Conservation (phyloP, 495 filamentous ascomycete species). For the Lepraria neglecta region DNA sequence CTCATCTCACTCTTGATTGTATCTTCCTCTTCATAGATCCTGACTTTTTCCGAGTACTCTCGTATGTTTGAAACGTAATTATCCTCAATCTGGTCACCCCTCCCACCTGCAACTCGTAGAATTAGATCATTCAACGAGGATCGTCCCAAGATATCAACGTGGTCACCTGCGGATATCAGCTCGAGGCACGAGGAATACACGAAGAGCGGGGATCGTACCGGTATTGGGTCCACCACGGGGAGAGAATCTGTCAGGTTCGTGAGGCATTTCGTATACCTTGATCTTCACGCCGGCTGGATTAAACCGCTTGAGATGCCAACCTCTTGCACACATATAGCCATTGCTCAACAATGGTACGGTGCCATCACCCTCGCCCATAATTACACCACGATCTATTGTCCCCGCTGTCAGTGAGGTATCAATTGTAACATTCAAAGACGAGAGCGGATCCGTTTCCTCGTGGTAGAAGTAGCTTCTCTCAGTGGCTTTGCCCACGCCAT, state of each 20-base stretch:
- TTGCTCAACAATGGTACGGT: constrained; percentile 83
- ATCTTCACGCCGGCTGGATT: constrained; percentile 79
- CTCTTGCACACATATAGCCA: constrained; percentile 94
- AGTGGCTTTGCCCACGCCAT: constrained; percentile 85
- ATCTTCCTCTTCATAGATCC: constrained; percentile 60
- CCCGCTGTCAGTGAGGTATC: constrained; percentile 66
- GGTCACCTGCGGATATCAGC: constrained; percentile 54
- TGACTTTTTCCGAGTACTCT: constrained; percentile 73
- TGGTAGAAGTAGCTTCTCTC: constrained; percentile 90
- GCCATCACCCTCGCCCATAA: constrained; percentile 91
- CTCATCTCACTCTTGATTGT: background rate
- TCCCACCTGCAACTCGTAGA: constrained; percentile 80
- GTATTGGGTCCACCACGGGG: constrained; percentile 92
- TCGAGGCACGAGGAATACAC: background rate
- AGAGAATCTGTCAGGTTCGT: constrained; percentile 88
- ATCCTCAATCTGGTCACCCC: constrained; percentile 71
- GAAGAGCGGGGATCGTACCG: constrained; percentile 38
- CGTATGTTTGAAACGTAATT: constrained; percentile 70
- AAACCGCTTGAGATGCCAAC: constrained; percentile 85
- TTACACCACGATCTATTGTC: constrained; percentile 74
- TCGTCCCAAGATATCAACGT: constrained; percentile 91
- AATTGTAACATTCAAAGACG: constrained; percentile 78
- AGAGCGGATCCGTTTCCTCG: constrained; percentile 55
- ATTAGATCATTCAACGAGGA: constrained; percentile 87
- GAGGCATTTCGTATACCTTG: constrained; percentile 89